A percentile compares a stretch with the other conserved stretches of the same genome.
phyloP scores from a whole-genome alignment of 1,284 basidiomycete species.

The Apiotrichum gracile region DNA sequence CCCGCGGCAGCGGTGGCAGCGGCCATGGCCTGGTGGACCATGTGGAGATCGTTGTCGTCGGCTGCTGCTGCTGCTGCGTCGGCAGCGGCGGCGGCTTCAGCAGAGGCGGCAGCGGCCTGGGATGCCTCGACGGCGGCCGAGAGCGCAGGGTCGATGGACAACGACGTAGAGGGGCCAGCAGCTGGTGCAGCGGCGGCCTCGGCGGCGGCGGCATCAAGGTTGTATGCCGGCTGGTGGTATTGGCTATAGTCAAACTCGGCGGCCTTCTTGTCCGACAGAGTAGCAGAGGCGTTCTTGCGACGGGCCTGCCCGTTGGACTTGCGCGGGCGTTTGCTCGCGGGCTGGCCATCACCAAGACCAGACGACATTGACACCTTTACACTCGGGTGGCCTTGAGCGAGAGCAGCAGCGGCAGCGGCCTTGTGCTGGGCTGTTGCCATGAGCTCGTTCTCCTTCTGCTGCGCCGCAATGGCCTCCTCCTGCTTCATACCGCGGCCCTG shows the following conservation, averaged over 20 bases:
- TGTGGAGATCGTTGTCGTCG: constrained; percentile 29
- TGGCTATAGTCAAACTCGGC: constrained; percentile 12
- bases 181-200: neutral
- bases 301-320: constrained; percentile 19
- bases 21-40: constrained; percentile 44
- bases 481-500: constrained; percentile 46
- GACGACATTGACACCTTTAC: constrained; percentile 38
- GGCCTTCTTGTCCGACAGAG: constrained; percentile 5
- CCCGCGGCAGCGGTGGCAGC: constrained; percentile 23
- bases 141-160: neutral
- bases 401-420: constrained; percentile 39
- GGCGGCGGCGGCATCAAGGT: neutral
- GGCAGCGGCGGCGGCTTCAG: neutral
- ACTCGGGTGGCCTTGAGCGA: constrained; percentile 43
- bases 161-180: constrained; percentile 1
- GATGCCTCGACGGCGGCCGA: neutral
- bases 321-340: constrained; percentile 15
- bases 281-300: constrained; percentile 9
- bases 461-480: constrained; percentile 40
- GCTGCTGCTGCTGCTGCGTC: neutral
- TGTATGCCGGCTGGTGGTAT: constrained; percentile 4
- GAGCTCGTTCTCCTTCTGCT: constrained; percentile 38
- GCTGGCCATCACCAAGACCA: constrained; percentile 2
- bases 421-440: constrained; percentile 38
- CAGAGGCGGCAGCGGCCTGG: neutral